Conservation (phyloP, 495 filamentous ascomycete genomes). For the Jackrogersella multiformis region DNA sequence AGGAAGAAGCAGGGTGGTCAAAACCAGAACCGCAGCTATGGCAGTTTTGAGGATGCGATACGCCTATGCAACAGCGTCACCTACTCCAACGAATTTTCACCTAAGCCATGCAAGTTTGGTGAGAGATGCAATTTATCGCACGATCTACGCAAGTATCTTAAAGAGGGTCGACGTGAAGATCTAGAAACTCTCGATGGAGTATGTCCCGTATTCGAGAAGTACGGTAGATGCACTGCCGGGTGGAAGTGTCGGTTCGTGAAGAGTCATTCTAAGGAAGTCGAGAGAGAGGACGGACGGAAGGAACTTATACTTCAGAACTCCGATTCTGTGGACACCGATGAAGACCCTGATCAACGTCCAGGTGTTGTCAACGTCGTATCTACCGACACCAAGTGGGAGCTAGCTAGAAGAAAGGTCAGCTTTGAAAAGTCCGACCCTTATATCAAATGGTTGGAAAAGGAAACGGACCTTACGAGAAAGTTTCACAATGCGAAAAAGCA, state of each 20-base stretch:
- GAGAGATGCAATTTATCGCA: slow-evolving; percentile 82
- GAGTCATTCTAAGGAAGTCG: slow-evolving; percentile 81
- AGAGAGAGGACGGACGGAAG: slow-evolving; percentile 76
- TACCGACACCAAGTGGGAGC: slow-evolving; percentile 69
- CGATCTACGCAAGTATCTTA: slow-evolving; percentile 83
- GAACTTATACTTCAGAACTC: slow-evolving; percentile 71
- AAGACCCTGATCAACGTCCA: slow-evolving; percentile 48
- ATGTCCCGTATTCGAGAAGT: slow-evolving; percentile 81
- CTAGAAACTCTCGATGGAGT: slow-evolving; percentile 74
- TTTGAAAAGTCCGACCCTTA: slow-evolving; percentile 79
- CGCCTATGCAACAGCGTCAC: slow-evolving; percentile 78
- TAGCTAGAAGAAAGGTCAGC: slow-evolving; percentile 71
- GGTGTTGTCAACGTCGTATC: slow-evolving; percentile 80
- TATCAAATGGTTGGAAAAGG: slow-evolving; percentile 74
- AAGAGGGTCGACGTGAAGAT: slow-evolving; percentile 81
- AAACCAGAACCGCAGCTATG: slow-evolving; percentile 88
- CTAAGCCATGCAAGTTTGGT: slow-evolving; percentile 74
- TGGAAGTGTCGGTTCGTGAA: slow-evolving; percentile 93
- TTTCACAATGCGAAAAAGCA: slow-evolving; percentile 56
- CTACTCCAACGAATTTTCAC: slow-evolving; percentile 77
- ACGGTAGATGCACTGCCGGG: slow-evolving; percentile 79
- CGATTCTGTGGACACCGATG: slow-evolving; percentile 32
- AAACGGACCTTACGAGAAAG: slow-evolving; percentile 65
- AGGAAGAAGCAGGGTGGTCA: slow-evolving; percentile 78
- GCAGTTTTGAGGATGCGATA: slow-evolving; percentile 77